A percentile compares a stretch with the other conserved stretches of the same genome.
These are phyloP conservation scores for Casuarina equisetifolia DNA, from an alignment of 306 rosid genomes.

Conservation along the genomic window DNA sequence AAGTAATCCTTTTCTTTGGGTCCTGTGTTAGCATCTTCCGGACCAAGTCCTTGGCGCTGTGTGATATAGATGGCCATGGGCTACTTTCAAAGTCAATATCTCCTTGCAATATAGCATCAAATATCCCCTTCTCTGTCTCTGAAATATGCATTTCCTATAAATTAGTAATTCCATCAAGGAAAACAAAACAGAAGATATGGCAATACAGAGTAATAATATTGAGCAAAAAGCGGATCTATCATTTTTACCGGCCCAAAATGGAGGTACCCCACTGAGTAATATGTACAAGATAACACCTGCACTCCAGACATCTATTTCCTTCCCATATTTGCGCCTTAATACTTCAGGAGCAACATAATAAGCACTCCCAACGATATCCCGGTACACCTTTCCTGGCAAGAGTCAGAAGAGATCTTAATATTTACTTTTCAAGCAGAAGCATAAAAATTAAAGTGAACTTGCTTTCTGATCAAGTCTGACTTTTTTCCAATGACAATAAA, in stretches of 20 bases:
- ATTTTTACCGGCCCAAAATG: slow-evolving; percentile 88
- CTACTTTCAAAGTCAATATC: slow-evolving; percentile 67
- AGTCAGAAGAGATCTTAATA: slow-evolving; percentile 10
- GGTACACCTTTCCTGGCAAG: slow-evolving; percentile 66
- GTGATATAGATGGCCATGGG: slow-evolving; percentile 87
- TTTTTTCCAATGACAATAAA: background rate
- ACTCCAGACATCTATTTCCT: slow-evolving; percentile 86
- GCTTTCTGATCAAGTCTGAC: slow-evolving; percentile 1
- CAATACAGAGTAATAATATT: slow-evolving; percentile 7
- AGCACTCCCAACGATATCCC: slow-evolving; percentile 84
- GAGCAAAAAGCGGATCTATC: background rate
- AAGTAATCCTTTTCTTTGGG: slow-evolving; percentile 74
- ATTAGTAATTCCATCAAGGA: slow-evolving; percentile 10
- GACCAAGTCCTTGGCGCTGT: slow-evolving; percentile 85
- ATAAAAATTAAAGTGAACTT: background rate
- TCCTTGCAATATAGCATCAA: slow-evolving; percentile 76
- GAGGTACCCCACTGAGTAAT: slow-evolving; percentile 87
- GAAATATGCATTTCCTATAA: slow-evolving; percentile 20
- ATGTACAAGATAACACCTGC: slow-evolving; percentile 81
- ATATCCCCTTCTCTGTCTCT: slow-evolving; percentile 90
- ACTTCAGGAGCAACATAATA: slow-evolving; percentile 95
- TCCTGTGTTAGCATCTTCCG: slow-evolving; percentile 72
- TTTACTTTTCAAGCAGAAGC: background rate
- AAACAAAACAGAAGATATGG: slow-evolving; percentile 9
- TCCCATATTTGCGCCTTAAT: slow-evolving; percentile 68